Conservation (phyloP, 305 asterid species). For the Fraxinus ornus region DNA sequence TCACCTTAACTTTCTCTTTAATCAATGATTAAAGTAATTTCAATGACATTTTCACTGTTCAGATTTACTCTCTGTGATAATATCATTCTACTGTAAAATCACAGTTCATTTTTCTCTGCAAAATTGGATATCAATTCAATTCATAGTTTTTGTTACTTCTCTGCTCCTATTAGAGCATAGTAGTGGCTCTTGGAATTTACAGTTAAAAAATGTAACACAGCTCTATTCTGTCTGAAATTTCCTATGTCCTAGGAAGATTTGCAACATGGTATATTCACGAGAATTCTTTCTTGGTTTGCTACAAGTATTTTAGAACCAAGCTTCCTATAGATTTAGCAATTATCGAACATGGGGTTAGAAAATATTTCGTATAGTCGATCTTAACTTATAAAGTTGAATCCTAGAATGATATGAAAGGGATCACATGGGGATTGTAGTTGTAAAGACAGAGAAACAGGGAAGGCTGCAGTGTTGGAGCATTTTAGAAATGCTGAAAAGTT, state of each 20-base stretch:
- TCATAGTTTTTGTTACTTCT: not conserved
- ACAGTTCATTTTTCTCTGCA: not conserved
- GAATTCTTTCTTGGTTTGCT: not conserved
- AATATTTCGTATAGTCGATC: not conserved
- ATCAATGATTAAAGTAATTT: slow-evolving; percentile 31
- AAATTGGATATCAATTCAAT: not conserved
- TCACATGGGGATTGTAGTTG: slow-evolving; percentile 52
- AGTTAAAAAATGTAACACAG: not conserved
- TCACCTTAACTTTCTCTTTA: slow-evolving; percentile 55
- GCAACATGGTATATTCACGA: not conserved
- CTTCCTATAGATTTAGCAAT: not conserved
- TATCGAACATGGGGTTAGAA: not conserved
- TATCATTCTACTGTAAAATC: not conserved
- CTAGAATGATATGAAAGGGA: slow-evolving; percentile 1
- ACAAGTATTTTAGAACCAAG: not conserved
- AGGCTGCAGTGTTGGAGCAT: slow-evolving; percentile 1
- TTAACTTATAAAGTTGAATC: not conserved
- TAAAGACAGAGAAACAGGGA: slow-evolving; percentile 31
- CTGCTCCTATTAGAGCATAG: not conserved
- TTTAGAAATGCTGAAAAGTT: slow-evolving; percentile 16
- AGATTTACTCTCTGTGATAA: not conserved
- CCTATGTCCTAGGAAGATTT: not conserved
- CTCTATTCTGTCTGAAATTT: not conserved
- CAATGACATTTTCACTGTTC: not conserved
- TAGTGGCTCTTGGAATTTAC: not conserved